Conservation (phyloP, 441 rosid genomes). For the Biscutella laevigata region DNA sequence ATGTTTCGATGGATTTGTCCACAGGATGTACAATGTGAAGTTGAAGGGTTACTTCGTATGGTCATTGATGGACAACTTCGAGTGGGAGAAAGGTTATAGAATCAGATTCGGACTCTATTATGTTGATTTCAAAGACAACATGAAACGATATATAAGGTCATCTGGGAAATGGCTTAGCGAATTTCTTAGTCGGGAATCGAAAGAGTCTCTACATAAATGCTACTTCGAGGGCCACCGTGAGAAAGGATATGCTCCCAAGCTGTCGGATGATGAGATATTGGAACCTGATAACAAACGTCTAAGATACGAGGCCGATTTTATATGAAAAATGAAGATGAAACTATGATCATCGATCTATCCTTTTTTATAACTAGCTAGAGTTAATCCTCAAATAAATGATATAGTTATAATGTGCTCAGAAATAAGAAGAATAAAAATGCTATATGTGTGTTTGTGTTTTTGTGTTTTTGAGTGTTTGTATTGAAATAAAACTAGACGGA, state of each 20-base stretch:
- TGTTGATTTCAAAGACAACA: constrained; percentile 14
- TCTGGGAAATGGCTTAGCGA: constrained; percentile 27
- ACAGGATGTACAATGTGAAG: constrained; percentile 19
- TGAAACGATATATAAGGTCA: constrained; percentile 23
- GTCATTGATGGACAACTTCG: constrained; percentile 33
- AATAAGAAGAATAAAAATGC: constrained; percentile 10
- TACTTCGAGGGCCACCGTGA: constrained; percentile 20
- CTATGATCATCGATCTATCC: constrained; percentile 11
- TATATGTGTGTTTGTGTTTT: too few species aligned
- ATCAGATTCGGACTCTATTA: constrained; percentile 22
- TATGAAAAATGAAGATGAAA: constrained; percentile 5
- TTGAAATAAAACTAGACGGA: too few species aligned
- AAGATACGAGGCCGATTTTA: constrained; percentile 14
- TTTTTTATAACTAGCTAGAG: not conserved
- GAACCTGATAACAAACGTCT: not conserved
- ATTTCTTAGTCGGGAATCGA: constrained; percentile 16
- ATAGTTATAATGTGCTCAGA: not conserved
- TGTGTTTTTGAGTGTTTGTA: too few species aligned
- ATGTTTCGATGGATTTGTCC: not conserved
- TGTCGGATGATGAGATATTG: constrained; percentile 8
- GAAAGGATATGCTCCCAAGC: constrained; percentile 21
- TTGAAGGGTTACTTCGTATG: constrained; percentile 29
- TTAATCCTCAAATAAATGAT: not conserved
- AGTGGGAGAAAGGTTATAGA: constrained; percentile 26
- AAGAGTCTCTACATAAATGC: constrained; percentile 17